Evolutionary conservation across 2,329 filamentous ascomycete species (phyloP).

Genomic region (Hysterium pulicare): DNA sequence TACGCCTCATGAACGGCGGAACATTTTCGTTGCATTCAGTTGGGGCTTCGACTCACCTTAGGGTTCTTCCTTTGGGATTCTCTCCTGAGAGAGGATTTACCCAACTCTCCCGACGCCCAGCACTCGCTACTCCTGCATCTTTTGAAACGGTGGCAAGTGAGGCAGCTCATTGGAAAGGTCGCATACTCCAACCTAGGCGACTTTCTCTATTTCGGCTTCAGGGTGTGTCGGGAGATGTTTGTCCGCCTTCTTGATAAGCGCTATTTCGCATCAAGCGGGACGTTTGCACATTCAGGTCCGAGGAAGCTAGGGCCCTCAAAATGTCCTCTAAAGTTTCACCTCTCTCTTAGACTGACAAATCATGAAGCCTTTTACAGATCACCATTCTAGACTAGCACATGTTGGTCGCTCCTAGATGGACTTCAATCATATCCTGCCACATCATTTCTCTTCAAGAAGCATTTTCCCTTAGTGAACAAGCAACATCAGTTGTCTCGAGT

Average conservation of each 20-base stretch:
- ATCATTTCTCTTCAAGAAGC: too few relatives aligned
- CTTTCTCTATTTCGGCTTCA: background rate
- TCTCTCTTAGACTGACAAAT: background rate
- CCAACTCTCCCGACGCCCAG: background rate
- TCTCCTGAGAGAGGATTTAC: background rate
- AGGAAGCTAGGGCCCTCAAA: conserved; percentile 1
- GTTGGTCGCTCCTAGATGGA: too few relatives aligned
- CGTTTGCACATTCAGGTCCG: background rate
- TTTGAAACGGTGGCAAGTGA: conserved; percentile 11
- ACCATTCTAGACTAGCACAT: too few relatives aligned
- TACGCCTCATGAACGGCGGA: background rate
- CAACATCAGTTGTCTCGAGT: too few relatives aligned
- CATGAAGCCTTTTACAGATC: too few relatives aligned
- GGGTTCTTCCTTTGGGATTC: background rate
- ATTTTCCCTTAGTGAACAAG: too few relatives aligned
- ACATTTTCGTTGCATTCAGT: background rate
- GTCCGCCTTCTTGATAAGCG: conserved; percentile 22
- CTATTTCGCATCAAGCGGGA: conserved; percentile 2
- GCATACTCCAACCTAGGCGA: conserved; percentile 9
- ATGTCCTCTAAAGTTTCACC: background rate
- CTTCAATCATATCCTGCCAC: too few relatives aligned
- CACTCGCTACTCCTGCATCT: conserved; percentile 9
- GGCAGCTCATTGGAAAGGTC: conserved; percentile 11
- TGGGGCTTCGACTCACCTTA: background rate
- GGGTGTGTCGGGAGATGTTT: conserved; percentile 10